Base-by-base conservation (phyloP, 768 basidiomycete genomes). In the Boletus patriciae region DNA sequence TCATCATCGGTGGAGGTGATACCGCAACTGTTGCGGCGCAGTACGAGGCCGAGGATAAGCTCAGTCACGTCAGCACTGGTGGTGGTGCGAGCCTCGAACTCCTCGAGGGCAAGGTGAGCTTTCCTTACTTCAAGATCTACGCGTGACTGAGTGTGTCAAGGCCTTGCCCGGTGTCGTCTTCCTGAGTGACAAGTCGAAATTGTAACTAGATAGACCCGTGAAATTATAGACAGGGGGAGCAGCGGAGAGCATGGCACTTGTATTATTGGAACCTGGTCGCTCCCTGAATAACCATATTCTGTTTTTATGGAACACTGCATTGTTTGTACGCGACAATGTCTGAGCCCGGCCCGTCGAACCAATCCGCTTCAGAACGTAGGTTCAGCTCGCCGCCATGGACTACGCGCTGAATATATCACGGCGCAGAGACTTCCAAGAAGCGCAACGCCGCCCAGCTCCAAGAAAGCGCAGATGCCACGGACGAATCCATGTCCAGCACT, bases 1-100 rank as follows among this genome's bases (percentile, higher is more conserved):
- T 99, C 60, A 98, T 99, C 65, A 88, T 98, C 54, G 96, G 96
- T 52, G 94, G 94, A 63, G 93, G 93, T 60, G 94, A 95, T 72
- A 96, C 93, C 41, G 96, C 96, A n/a, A 98, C 96, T 6, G 82
- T 98, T 36, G 94, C 87, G 52, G 94, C 91, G n/a, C 85, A 95
- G 62, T 83, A 88, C 69, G 78, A 77, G 12, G 85, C 85, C 18
- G 96, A 99, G 73, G 86, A 88, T 64, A 86, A 92, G 72, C 79
- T 99, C 61, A 94, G 90, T 74, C 96, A 99, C 75, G 93, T 99
- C 66, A 93, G 90, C 72, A 99, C 96, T 37, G 96, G 96, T 60
- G 96, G 91, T 45, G 92, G 92, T 50, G 93, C 93, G 31, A 90
- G 88, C 70, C 83, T 99, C 57, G 96, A 99, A 74, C 82, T 99